phyloP scores from a whole-genome alignment of 345 rosid species.

The Corchorus olitorius region DNA sequence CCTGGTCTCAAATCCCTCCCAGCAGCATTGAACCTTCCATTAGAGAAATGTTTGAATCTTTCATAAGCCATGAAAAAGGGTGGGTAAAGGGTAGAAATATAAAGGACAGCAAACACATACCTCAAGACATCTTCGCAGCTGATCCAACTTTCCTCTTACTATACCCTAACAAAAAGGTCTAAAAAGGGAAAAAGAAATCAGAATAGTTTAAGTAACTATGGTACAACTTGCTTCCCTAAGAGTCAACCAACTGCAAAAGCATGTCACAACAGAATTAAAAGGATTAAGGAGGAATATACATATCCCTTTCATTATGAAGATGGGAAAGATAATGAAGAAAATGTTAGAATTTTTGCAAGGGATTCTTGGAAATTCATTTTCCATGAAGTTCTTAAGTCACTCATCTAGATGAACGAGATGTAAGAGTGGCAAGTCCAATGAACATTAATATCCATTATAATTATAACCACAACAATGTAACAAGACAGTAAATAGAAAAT shows the following conservation, averaged over 20 bases:
- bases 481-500: slow-evolving; percentile 15
- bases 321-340: neutral
- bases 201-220: neutral
- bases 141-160: slow-evolving; percentile 95
- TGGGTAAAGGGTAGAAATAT: slow-evolving; percentile 4
- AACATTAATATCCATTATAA: neutral
- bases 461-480: too few species aligned
- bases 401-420: neutral
- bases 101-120: slow-evolving; percentile 37
- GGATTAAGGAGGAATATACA: too few species aligned
- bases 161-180: slow-evolving; percentile 61
- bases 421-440: neutral
- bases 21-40: slow-evolving; percentile 84
- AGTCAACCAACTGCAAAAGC: neutral
- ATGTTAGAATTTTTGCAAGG: neutral
- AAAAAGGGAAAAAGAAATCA: slow-evolving; percentile 13
- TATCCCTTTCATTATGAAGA: slow-evolving; percentile 1
- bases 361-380: neutral
- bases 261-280: too few species aligned
- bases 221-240: neutral
- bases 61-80: neutral
- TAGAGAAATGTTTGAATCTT: slow-evolving; percentile 10
- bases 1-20: slow-evolving; percentile 97
- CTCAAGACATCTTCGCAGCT: slow-evolving; percentile 92
- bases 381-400: neutral